These are phyloP conservation scores for Brachypodium distachyon DNA, from an alignment of 202 grass and related monocot genomes.

Conservation along the genomic window DNA sequence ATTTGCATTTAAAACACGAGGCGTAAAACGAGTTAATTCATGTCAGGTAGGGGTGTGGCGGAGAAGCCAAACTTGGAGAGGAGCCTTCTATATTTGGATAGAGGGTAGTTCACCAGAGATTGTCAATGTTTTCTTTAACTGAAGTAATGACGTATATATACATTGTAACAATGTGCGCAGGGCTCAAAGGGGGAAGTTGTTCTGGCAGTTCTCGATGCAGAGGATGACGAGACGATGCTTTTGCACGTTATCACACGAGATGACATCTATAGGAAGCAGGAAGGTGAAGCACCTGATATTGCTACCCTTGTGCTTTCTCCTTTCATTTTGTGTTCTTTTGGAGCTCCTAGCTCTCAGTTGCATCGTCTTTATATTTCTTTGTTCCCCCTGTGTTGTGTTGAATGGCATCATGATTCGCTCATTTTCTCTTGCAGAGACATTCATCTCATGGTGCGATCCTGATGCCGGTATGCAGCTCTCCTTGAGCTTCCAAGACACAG, in stretches of 20 bases:
- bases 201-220: conserved; percentile 36
- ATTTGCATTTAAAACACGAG: too few species aligned
- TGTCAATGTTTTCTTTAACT: not conserved
- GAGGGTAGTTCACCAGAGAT: not conserved
- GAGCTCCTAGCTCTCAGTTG: not conserved
- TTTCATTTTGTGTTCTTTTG: not conserved
- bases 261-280: conserved; percentile 43
- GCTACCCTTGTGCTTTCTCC: not conserved
- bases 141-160: not conserved
- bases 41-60: too few species aligned
- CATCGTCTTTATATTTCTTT: not conserved
- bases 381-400: not conserved
- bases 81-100: too few species aligned
- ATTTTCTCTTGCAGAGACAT: conserved; percentile 9
- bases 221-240: conserved; percentile 24
- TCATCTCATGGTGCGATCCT: conserved; percentile 39
- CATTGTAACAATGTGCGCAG: conserved; percentile 3
- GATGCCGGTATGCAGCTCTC: conserved; percentile 26
- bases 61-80: too few species aligned
- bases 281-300: conserved; percentile 25
- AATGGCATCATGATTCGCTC: not conserved
- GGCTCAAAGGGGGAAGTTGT: conserved; percentile 14
- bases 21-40: too few species aligned
- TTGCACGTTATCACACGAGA: conserved; percentile 38
- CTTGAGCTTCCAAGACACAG: conserved; percentile 49